Evolutionary conservation across 2,329 filamentous ascomycete species (phyloP), one percentile per base, ranked within the genome.

Genomic region (Monilinia fructigena): DNA sequence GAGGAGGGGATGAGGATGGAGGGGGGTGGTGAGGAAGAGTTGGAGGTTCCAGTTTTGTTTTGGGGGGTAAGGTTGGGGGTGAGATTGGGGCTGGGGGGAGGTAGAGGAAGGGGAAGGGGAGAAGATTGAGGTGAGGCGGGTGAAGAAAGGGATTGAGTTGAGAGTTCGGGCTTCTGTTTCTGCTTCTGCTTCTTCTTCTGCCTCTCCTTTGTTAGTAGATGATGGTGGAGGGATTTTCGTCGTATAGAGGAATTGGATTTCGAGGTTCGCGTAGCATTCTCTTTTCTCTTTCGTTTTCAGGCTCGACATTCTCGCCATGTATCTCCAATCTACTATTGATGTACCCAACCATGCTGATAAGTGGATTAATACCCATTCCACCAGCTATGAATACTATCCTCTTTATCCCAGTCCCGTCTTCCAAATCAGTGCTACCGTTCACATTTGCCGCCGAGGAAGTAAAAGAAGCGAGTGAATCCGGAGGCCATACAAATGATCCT

Each of bases 351-450:
- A 58, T 58, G 10, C 55, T 58, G 16, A 58, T 45, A 3, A 58
- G 40, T 12, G 55, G 55, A 11, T 58, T 58, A 14, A 58, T 20
- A 14, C 55, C 55, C 55, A 58, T 58, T 26, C 55, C 55, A 12
- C 55, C 55, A 12, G 55, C 55, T 20, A 58, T 45, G 23, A 58
- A 58, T 11, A 58, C 16, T 4, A 58, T 18, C 18, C 40, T 58
- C 2, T 23, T 52, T 4, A 26, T 45, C 3, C 26, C 23, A 1
- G 7, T 18, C 2, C 18, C 38, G 1, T 3, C 2, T 3, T 14
- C 3, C 38, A 11, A 40, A 40, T 14, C 3, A 12, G 12, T 40
- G 10, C 12, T 7, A 40, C 8, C 38, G 11, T 14, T 40, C 38
- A 7, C 38, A 12, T 40, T 40, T 40, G 38, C 12, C 14, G 38